These are phyloP conservation scores for Debaryomycetaceae sp. DNA, from an alignment of 1,139 yeast species.

Conservation along the genomic window DNA sequence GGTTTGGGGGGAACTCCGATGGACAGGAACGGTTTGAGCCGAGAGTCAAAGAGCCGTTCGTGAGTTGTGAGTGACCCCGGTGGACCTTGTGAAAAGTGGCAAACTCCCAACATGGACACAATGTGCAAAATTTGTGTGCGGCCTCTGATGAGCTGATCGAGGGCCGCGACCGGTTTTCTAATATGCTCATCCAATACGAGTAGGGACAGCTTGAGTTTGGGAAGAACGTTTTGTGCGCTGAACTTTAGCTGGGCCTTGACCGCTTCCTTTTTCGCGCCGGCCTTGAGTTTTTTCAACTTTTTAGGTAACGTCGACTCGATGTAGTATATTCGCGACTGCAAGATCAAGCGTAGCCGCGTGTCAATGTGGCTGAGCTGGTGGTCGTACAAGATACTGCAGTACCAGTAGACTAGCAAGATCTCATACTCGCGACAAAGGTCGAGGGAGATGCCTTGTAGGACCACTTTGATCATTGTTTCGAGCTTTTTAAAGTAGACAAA, in stretches of 20 bases:
- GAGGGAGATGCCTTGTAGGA: conserved; percentile 64
- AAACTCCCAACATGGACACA: conserved; percentile 13
- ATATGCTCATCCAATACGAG: conserved; percentile 10
- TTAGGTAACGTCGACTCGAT: conserved; percentile 26
- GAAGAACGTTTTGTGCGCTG: conserved; percentile 12
- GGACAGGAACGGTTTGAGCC: conserved; percentile 76
- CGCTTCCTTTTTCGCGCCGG: conserved; percentile 29
- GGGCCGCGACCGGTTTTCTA: conserved; percentile 9
- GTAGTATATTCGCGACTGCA: conserved; percentile 25
- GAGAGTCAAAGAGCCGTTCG: conserved; percentile 47
- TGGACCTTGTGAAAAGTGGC: conserved; percentile 25
- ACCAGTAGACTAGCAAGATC: conserved; percentile 58
- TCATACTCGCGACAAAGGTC: conserved; percentile 71
- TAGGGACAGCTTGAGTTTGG: conserved; percentile 12
- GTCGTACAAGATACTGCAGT: conserved; percentile 42
- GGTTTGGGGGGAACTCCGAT: conserved; percentile 74
- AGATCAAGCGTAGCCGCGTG: conserved; percentile 28
- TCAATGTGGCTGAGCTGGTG: conserved; percentile 37
- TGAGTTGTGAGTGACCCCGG: conserved; percentile 27
- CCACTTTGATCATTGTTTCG: conserved; percentile 59
- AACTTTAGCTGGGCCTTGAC: conserved; percentile 14
- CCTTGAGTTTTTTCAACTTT: conserved; percentile 39
- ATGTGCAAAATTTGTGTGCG: conserved; percentile 12
- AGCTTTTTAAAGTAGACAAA: conserved; percentile 61
- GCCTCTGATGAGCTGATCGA: conserved; percentile 22